Evolutionary conservation across 371 early-diverging fungal genomes (phyloP), one percentile per base, ranked within the genome.

Genomic region (Mucor circinelloides): DNA sequence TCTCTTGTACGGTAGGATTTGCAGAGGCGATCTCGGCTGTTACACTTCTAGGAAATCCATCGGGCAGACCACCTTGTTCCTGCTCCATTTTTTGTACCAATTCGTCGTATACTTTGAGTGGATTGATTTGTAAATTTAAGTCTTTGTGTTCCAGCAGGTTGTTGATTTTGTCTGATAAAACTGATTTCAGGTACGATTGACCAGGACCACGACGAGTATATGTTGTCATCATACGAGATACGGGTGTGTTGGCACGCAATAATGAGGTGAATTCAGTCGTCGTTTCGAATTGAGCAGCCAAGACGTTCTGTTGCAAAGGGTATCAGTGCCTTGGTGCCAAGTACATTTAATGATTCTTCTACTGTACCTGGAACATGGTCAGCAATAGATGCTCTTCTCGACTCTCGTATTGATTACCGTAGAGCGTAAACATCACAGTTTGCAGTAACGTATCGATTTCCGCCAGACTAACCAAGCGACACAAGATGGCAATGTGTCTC

Each of bases 201-300:
- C 97, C 97, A 28, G 95, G 95, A 3, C 96, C 95, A 54, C 98
- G 90, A 42, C 96, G 81, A 1, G 97, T 96, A 73, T 97, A 97
- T 0, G 97, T 95, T 40, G 95, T 97, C 95, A 97, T 95, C 95
- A 97, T 95, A 27, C 97, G 90, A 8, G 96, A 96, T 6, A 96
- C 95, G 4, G 98, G 96, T 17, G 96, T 97, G 80, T 97, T 97
- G 58, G 97, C 96, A 32, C 98, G 91, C 63, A 97, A 82, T 10
- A 97, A 78, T 23, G 90, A 91, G 36, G 91, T 91, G 61, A 96
- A 96, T 72, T 96, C 96, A 12, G 91, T 91, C 0, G 95, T 89
- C 9, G 90, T 87, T 70, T 96, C 96, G 75, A 97, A 96, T 71
- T 97, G 95, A 13, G 93, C 93, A 12, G 95, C 90, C 63, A 97